Base-by-base conservation (phyloP, 164 flowering plant genomes). In the Annona cherimola region DNA sequence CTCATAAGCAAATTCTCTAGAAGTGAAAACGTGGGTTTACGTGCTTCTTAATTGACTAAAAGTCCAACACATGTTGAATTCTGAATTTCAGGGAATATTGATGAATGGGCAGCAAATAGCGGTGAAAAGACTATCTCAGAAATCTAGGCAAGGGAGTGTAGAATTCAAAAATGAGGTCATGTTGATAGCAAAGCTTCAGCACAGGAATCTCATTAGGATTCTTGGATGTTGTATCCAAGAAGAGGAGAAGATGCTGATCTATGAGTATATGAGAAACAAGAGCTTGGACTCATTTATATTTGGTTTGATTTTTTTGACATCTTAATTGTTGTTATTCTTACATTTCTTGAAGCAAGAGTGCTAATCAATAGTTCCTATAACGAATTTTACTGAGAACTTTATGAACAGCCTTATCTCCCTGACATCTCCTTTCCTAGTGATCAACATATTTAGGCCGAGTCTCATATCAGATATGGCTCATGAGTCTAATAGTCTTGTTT, bases 171-270 rank as follows among this genome's bases (percentile, higher is more conserved):
- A 71, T 62, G 85, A 83, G 44, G 76, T 83, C 4, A 26, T 19
- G 40, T 63, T 83, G 40, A 45, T 83, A 4, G 84, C 79, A 1
- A 82, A 82, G 54, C 87, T 84, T 71, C 83, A 80, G 63, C 88
- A 85, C 68, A 75, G 72, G 61, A 83, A 85, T 54, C 78, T 85
- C 19, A 84, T 81, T 7, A 79, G 77, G 70, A 76, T 83, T 40
- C 44, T 85, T 50, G 85, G 84, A 2, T 84, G 70, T 59, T 80
- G 86, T 77, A 1, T 75, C 2, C 78, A 82, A 59, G 73, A 72
- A 61, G 69, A 83, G 20, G 85, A 82, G 57, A 83, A 76, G 78
- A 64, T 81, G 12, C 81, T 82, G 3, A 45, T 83, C 18, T 83
- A 85, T 65, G 88, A 83, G 61, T 85, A 68, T 65, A 43, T 83